Base-by-base conservation (phyloP, 192 early-diverging fungal genomes). In the Dimargaris cristalligena region DNA sequence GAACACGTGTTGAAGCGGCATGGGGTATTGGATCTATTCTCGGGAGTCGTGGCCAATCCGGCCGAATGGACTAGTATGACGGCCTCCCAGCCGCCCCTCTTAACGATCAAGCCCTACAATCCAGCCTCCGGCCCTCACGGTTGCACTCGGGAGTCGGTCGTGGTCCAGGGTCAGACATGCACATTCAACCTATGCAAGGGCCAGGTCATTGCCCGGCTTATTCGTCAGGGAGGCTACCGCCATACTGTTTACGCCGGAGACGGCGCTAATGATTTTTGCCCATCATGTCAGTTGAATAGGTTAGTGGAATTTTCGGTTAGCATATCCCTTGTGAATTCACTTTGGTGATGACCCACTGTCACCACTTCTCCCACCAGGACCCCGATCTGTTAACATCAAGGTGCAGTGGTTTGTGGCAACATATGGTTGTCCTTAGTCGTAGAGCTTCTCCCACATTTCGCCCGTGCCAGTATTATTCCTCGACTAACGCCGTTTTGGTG, bases 231-330 rank as follows among this genome's bases (percentile, higher is more conserved):
- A 2, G 44, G 44, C 34, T 57, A 57, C 55, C 34, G 29, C 20
- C n/a, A 28, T 22, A 28, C 29, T 10, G 10, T 57, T 41, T 57
- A 26, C 28, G 26, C 44, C 29, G 55, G 55, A 4, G 55, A 57
- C 29, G 55, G 55, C 2, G 55, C 55, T 26, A 57, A 57, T 44
- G 55, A 57, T 29, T 57, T 57, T 44, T 57, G 55, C 10, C 55
- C 55, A 4, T 16, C 55, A 20, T 57, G 55, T 10, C 2, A 29
- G 28, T 44, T 57, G 10, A 20, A 34, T 22, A 41, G 34, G 55
- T 57, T 20, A 57, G 55, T 57, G 29, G 4, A 9, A 52, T 52
- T 46, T 46, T 46, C 45, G 20, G n/a, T 20, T 20, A 32, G 33
- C 13, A 52, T 52, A n/a, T n/a, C n/a, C n/a, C n/a, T n/a, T n/a